Conservation (phyloP, 2,329 filamentous ascomycete species). For the Aspergillus pseudotamarii region DNA sequence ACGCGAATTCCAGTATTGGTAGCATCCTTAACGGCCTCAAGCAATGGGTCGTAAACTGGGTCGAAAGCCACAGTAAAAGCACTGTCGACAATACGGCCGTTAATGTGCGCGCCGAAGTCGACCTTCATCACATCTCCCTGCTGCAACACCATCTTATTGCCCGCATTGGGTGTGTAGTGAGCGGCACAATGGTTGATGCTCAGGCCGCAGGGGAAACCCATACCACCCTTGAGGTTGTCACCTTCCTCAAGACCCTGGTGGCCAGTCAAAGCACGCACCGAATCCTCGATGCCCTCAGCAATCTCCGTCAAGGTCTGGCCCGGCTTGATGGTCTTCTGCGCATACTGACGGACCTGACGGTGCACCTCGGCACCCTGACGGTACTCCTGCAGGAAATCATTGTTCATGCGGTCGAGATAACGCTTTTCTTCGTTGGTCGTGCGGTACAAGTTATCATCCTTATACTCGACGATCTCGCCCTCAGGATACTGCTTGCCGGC, state of each 20-base stretch:
- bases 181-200: slow-evolving; percentile 84
- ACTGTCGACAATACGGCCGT: slow-evolving; percentile 71
- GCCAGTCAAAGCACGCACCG: slow-evolving; percentile 74
- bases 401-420: slow-evolving; percentile 77
- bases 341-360: slow-evolving; percentile 82
- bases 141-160: slow-evolving; percentile 73
- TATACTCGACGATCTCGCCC: slow-evolving; percentile 78
- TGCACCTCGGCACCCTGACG: slow-evolving; percentile 87
- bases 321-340: slow-evolving; percentile 77
- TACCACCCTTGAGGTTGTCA: slow-evolving; percentile 75
- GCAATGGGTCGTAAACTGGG: slow-evolving; percentile 68
- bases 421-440: slow-evolving; percentile 85
- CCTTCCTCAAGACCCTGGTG: slow-evolving; percentile 77
- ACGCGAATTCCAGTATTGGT: slow-evolving; percentile 74
- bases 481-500: slow-evolving; percentile 71
- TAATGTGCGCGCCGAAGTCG: slow-evolving; percentile 72
- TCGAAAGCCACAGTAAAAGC: slow-evolving; percentile 72
- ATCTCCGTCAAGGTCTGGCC: slow-evolving; percentile 80
- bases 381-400: slow-evolving; percentile 78
- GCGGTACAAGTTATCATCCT: slow-evolving; percentile 74
- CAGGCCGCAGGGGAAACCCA: slow-evolving; percentile 84
- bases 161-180: slow-evolving; percentile 84
- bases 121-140: slow-evolving; percentile 73
- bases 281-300: slow-evolving; percentile 83
- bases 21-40: slow-evolving; percentile 67